Percentiles rank a stretch among this genome's conserved stretches.
These are phyloP conservation scores for Peniophora sp. DNA, from an alignment of 1,284 basidiomycete species.

Conservation along the genomic window DNA sequence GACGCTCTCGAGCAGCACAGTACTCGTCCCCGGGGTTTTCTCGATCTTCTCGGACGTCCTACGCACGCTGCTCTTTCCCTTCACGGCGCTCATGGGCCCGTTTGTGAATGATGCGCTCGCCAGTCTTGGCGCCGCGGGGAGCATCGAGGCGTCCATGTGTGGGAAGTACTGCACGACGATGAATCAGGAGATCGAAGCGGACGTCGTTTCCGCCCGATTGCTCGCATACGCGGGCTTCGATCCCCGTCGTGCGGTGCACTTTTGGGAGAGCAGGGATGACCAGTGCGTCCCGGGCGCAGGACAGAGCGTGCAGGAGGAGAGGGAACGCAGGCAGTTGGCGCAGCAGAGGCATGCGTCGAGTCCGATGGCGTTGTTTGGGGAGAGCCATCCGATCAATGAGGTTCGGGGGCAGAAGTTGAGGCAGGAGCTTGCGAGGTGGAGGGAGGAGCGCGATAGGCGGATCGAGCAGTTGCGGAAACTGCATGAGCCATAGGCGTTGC, in stretches of 20 bases:
- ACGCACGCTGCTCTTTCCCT: conserved; percentile 72
- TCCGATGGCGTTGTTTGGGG: conserved; percentile 31
- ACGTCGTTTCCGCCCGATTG: conserved; percentile 78
- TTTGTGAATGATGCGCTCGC: conserved; percentile 88
- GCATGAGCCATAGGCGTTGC: too few species aligned
- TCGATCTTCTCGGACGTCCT: conserved; percentile 71
- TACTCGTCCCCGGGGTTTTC: conserved; percentile 74
- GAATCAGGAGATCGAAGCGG: conserved; percentile 81
- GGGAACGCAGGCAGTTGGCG: conserved; percentile 6
- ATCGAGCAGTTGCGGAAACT: background rate
- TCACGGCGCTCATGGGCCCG: conserved; percentile 85
- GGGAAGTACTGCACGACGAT: conserved; percentile 67
- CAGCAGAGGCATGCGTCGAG: conserved; percentile 16
- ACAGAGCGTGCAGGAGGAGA: too few species aligned
- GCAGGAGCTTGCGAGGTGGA: conserved; percentile 63
- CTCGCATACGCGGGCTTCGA: conserved; percentile 84
- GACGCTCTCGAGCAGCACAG: conserved; percentile 73
- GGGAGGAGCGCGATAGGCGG: conserved; percentile 30
- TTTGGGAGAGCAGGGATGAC: conserved; percentile 56
- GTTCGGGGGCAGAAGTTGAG: conserved; percentile 50
- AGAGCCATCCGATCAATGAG: conserved; percentile 56
- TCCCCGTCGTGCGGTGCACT: conserved; percentile 62
- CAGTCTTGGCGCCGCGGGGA: conserved; percentile 67
- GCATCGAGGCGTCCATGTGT: conserved; percentile 63
- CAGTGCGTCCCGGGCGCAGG: conserved; percentile 29